Conservation (phyloP, 2,329 filamentous ascomycete genomes). For the Chalaropsis ovoidea region DNA sequence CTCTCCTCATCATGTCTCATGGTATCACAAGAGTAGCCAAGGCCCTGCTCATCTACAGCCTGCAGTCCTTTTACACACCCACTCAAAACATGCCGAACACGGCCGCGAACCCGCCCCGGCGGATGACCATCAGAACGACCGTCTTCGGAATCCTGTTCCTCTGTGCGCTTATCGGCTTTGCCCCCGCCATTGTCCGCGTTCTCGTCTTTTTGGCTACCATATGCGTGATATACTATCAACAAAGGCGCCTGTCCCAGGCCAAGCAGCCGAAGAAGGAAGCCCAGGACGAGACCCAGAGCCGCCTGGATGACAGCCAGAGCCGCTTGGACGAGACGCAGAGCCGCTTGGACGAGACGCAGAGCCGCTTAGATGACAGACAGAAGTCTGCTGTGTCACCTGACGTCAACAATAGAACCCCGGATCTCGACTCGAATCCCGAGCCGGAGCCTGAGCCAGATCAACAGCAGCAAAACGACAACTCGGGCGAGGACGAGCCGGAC, state of each 20-base stretch:
- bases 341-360: neutral
- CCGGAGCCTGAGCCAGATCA: neutral
- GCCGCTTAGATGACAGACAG: neutral
- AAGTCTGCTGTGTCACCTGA: neutral
- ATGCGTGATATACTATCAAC: neutral
- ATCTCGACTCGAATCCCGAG: neutral
- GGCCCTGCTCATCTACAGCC: neutral
- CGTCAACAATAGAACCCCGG: neutral
- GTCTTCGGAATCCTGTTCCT: constrained; percentile 6
- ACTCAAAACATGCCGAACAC: neutral
- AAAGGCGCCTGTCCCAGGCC: neutral
- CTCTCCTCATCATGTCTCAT: neutral
- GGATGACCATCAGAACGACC: neutral
- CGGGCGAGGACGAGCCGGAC: neutral
- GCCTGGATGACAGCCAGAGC: neutral
- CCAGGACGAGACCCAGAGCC: neutral
- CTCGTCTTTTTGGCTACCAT: neutral
- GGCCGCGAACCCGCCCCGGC: neutral
- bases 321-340: neutral
- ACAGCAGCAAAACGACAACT: neutral
- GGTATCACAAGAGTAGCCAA: neutral
- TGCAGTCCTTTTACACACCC: neutral
- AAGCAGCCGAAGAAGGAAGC: neutral
- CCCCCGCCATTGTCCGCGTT: neutral
- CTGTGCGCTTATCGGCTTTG: neutral